Percentiles rank a stretch among this genome's conserved stretches.
Conservation (phyloP, 179 eudicot species). For the Beta lomatogona region DNA sequence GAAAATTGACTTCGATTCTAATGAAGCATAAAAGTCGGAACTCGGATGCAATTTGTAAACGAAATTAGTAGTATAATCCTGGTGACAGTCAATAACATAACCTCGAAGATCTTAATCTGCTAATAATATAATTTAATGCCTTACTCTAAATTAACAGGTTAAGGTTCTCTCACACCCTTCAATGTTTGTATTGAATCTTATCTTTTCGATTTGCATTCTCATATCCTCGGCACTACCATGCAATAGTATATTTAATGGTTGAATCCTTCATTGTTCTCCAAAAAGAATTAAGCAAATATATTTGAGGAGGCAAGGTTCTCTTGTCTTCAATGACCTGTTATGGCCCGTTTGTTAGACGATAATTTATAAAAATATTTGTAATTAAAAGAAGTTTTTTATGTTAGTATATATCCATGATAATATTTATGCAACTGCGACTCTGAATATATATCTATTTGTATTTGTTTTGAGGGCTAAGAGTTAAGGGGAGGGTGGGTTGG, state of each 20-base stretch:
- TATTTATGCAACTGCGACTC: too few relatives aligned
- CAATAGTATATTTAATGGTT: background rate
- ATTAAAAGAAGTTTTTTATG: too few relatives aligned
- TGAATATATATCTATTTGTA: too few relatives aligned
- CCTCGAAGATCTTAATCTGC: conserved; percentile 5
- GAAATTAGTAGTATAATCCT: conserved; percentile 2
- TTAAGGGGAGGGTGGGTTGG: too few relatives aligned
- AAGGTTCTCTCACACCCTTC: conserved; percentile 17
- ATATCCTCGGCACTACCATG: background rate
- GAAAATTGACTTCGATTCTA: conserved; percentile 4
- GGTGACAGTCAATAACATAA: conserved; percentile 7
- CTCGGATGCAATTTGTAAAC: conserved; percentile 11
- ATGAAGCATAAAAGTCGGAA: conserved; percentile 7
- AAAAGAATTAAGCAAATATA: too few relatives aligned
- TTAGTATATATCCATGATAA: too few relatives aligned
- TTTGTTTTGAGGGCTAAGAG: too few relatives aligned
- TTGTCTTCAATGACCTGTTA: too few relatives aligned
- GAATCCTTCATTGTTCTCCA: too few relatives aligned
- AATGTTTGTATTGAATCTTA: conserved; percentile 23
- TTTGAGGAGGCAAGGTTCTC: too few relatives aligned
- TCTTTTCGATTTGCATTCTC: conserved; percentile 18
- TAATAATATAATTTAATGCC: background rate
- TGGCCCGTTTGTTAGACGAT: too few relatives aligned
- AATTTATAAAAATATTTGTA: too few relatives aligned
- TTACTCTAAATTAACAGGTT: background rate